Percentiles rank a stretch among this genome's conserved stretches.
These are phyloP conservation scores for Hypholoma fasciculare DNA, from an alignment of 768 basidiomycete species.

Conservation along the genomic window DNA sequence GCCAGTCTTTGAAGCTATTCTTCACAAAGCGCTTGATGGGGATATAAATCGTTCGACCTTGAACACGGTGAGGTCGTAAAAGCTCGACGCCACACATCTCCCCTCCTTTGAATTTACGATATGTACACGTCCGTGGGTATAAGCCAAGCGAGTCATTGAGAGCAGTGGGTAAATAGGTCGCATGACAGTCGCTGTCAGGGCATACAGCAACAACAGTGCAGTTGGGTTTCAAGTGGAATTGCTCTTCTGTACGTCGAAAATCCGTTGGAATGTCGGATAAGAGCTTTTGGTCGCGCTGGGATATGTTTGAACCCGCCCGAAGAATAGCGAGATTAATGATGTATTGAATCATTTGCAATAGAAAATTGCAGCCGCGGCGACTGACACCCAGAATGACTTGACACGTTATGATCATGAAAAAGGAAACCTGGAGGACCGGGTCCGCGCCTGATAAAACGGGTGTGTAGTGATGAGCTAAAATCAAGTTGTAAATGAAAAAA, in stretches of 20 bases:
- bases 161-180: not conserved
- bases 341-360: constrained; percentile 11
- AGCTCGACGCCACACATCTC: not conserved
- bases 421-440: constrained; percentile 8
- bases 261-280: constrained; percentile 12
- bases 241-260: constrained; percentile 1
- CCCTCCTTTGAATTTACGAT: not conserved
- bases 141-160: not conserved
- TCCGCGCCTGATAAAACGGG: constrained; percentile 3
- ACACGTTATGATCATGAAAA: constrained; percentile 10
- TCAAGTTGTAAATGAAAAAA: not conserved
- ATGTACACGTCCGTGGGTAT: constrained; percentile 1
- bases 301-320: constrained; percentile 3
- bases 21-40: constrained; percentile 6
- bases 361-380: constrained; percentile 10
- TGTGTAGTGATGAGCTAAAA: constrained; percentile 3
- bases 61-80: not conserved
- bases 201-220: constrained; percentile 9
- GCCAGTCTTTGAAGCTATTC: constrained; percentile 7
- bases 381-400: constrained; percentile 12
- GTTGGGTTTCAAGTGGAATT: constrained; percentile 8
- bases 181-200: constrained; percentile 7
- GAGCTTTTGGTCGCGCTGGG: constrained; percentile 7
- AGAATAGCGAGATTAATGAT: constrained; percentile 12
- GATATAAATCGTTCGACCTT: not conserved